Evolutionary conservation across 2,329 filamentous ascomycete genomes (phyloP), one percentile per base, ranked within the genome.

Genomic region (Pseudogymnoascus sp.): DNA sequence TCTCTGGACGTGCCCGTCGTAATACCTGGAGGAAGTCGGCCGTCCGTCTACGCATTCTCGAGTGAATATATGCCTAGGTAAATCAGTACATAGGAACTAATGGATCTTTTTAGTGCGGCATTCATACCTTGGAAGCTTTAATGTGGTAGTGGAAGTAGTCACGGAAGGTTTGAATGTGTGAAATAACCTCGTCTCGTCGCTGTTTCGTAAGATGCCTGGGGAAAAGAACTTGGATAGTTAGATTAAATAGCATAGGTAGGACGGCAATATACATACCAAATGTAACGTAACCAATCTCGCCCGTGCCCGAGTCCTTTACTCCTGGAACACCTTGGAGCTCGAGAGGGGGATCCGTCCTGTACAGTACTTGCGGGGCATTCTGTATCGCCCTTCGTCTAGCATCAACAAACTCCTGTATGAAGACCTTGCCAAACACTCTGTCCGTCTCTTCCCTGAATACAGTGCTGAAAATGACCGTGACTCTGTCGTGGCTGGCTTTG

Each of bases 141-240:
- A 99, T 99, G 78, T 99, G 95, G 77, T 99, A 99, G 77, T 99
- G 95, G 83, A 99, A 99, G 78, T 99, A 99, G 75, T 99, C 95
- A 69, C 95, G 90, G 90, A 99, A 99, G 12, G 95, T 99, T 79
- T 99, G 96, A 72, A 99, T 97, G 76, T 99, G 96, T 61, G 93
- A 97, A 70, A 99, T 99, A 75, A 96, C 93, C 69, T 97, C 93
- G 66, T 90, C 88, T 79, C 96, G 91, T 74, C 92, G 86, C 77
- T 97, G 91, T 12, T 87, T 86, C 12, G 92, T 93, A 68, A 99
- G 82, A 77, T 99, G 96, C 68, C 95, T 88, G 57, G 95, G 93
- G 80, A 99, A 99, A 47, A 99, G 84, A 59, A 97, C 95, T 96
- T 65, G 1, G 39, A 51, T 26, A 37, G 21, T 71, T 62, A 71